These are phyloP conservation scores for Penicillium concentricum DNA, from an alignment of 2,329 filamentous ascomycete species.

Conservation along the genomic window DNA sequence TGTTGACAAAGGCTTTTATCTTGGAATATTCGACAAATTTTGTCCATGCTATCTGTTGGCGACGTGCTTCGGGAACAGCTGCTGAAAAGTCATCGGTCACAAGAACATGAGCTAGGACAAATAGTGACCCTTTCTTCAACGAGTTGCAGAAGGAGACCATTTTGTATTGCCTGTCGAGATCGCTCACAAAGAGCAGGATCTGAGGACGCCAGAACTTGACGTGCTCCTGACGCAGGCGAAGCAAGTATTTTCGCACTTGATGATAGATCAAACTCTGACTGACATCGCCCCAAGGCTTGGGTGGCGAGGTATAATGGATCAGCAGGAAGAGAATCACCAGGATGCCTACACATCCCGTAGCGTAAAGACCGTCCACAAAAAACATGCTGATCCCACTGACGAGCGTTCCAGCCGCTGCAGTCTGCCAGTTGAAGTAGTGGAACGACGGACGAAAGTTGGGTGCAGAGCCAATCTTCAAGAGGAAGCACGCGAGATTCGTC, in stretches of 20 bases:
- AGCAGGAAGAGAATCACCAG: constrained; percentile 75
- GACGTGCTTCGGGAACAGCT: constrained; percentile 75
- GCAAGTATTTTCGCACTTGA: constrained; percentile 82
- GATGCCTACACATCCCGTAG: constrained; percentile 70
- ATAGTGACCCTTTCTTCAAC: constrained; percentile 81
- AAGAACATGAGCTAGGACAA: constrained; percentile 84
- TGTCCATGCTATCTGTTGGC: constrained; percentile 79
- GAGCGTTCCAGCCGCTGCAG: constrained; percentile 71
- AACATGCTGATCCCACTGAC: constrained; percentile 81
- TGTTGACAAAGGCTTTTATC: constrained; percentile 87
- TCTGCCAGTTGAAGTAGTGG: constrained; percentile 85
- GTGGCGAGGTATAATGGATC: constrained; percentile 81
- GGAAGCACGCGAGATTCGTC: constrained; percentile 82
- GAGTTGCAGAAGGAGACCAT: constrained; percentile 91
- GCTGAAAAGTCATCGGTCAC: constrained; percentile 78
- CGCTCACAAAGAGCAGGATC: constrained; percentile 79
- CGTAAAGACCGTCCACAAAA: constrained; percentile 81
- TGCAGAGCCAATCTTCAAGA: constrained; percentile 81
- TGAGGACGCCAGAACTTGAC: constrained; percentile 94
- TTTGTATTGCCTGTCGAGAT: constrained; percentile 76
- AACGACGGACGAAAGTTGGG: constrained; percentile 88
- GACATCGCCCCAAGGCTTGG: constrained; percentile 87
- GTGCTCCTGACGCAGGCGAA: constrained; percentile 80
- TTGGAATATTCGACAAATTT: constrained; percentile 83
- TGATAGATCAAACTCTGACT: constrained; percentile 86